phyloP scores from a whole-genome alignment of 2,329 filamentous ascomycete genomes.

The Keithomyces neogunnii region DNA sequence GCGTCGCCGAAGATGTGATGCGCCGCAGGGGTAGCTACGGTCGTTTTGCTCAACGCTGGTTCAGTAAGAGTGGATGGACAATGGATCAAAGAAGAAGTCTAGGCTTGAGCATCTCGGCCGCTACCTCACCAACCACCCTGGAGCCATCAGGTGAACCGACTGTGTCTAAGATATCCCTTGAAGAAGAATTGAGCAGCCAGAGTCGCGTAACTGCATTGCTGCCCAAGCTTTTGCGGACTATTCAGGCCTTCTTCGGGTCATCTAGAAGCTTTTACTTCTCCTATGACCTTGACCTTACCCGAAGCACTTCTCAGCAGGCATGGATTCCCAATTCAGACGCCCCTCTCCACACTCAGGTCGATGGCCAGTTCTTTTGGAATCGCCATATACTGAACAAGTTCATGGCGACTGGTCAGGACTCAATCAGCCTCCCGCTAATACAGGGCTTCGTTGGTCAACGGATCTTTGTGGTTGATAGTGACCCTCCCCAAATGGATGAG shows the following conservation, averaged over 20 bases:
- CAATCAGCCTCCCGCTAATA: conserved; percentile 71
- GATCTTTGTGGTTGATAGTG: conserved; percentile 63
- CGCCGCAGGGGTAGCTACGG: conserved; percentile 76
- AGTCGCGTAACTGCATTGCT: conserved; percentile 44
- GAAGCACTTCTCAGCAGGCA: conserved; percentile 38
- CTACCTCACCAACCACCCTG: conserved; percentile 9
- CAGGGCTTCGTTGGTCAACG: conserved; percentile 91
- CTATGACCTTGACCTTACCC: conserved; percentile 88
- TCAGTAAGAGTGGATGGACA: conserved; percentile 76
- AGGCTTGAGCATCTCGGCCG: conserved; percentile 48
- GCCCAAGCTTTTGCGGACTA: conserved; percentile 76
- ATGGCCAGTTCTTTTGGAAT: conserved; percentile 89
- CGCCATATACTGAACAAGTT: conserved; percentile 65
- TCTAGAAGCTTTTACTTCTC: conserved; percentile 89
- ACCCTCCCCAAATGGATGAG: conserved; percentile 47
- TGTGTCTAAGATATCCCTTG: conserved; percentile 26
- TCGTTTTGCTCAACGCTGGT: conserved; percentile 84
- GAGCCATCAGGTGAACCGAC: conserved; percentile 12
- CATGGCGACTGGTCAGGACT: conserved; percentile 61
- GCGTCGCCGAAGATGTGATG: conserved; percentile 84
- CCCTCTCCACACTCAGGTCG: conserved; percentile 64
- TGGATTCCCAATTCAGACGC: conserved; percentile 13
- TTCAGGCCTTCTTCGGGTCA: conserved; percentile 74
- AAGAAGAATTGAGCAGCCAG: conserved; percentile 25
- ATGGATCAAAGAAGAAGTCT: conserved; percentile 60